Base-by-base conservation (phyloP, 1,284 basidiomycete species). In the Somion occarium region DNA sequence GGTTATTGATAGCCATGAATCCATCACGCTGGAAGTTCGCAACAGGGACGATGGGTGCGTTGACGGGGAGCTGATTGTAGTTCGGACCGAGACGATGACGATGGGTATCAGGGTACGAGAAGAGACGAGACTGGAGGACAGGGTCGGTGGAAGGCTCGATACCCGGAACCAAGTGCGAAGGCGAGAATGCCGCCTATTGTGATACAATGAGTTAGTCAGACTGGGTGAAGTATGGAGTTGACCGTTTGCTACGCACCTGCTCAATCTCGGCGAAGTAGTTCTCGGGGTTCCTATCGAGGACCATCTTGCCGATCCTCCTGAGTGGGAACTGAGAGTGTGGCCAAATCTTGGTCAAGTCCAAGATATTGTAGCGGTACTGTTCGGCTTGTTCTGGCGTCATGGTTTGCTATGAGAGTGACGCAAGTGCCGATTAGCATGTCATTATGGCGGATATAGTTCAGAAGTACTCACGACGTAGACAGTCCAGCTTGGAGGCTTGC, bases 51-150 rank as follows among this genome's bases (percentile, higher is more conserved):
- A 86, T 63, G 1, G 91, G 85, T n/a, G 80, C 77, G 67, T 98
- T 97, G 65, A 95, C 87, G 3, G 93, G 93, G 12, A 98, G 74
- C 66, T 96, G 91, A 62, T 85, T 71, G 75, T 96, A 95, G 78
- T 97, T 97, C 53, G 70, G 61, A 37, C 92, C 91, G 43, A 93
- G 82, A 64, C 86, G 85, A 75, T 94, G 87, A 55, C 92, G 84
- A 69, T 96, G 93, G 5, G 94, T 91, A 68, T 97, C 94, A 3
- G 93, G 91, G 78, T 98, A 98, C 9, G 91, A 92, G 83, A 96
- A 97, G 38, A 97, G 80, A 56, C 94, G 90, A 24, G 88, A 88
- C 69, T 97, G 94, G 56, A 97, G 77, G 55, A 97, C 89, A 15
- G 94, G 94, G 70, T 97, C 94, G 34, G 85, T 81, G 15, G 88